Evolutionary conservation across 2,329 filamentous ascomycete genomes (phyloP).

Genomic region (Penicillium brevicompactum): DNA sequence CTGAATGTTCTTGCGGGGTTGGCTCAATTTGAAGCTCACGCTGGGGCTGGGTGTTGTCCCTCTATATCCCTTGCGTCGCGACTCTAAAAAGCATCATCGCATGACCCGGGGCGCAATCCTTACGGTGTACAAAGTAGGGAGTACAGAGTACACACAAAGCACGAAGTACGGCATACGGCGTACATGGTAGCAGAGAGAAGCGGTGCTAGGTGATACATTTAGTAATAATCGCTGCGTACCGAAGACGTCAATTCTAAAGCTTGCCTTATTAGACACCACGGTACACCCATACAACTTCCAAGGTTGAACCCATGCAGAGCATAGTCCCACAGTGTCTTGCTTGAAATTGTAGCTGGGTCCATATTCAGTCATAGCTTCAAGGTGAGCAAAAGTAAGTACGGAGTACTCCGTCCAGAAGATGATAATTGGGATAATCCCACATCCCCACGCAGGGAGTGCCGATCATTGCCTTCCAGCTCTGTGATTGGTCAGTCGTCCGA

Average conservation of each 20-base stretch:
- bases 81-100: neutral
- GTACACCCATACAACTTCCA: neutral
- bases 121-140: neutral
- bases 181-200: neutral
- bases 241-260: neutral
- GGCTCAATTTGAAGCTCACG: conserved; percentile 1
- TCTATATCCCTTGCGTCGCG: conserved; percentile 1
- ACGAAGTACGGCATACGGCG: no score
- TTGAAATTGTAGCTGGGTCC: neutral
- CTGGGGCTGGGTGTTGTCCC: conserved; percentile 5
- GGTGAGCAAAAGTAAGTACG: neutral
- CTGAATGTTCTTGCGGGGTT: conserved; percentile 19
- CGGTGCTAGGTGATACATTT: neutral
- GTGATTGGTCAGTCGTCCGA: conserved; percentile 32
- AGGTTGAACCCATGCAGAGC: neutral
- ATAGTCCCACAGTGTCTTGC: neutral
- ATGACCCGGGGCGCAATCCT: neutral
- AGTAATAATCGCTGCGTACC: neutral
- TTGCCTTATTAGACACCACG: neutral
- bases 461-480: conserved; percentile 14
- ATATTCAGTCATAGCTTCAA: neutral
- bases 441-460: neutral
- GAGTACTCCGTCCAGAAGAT: neutral
- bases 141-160: no score
- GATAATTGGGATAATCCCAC: neutral